Conservation (phyloP, 495 filamentous ascomycete species). For the Friedmanniomyces simplex region DNA sequence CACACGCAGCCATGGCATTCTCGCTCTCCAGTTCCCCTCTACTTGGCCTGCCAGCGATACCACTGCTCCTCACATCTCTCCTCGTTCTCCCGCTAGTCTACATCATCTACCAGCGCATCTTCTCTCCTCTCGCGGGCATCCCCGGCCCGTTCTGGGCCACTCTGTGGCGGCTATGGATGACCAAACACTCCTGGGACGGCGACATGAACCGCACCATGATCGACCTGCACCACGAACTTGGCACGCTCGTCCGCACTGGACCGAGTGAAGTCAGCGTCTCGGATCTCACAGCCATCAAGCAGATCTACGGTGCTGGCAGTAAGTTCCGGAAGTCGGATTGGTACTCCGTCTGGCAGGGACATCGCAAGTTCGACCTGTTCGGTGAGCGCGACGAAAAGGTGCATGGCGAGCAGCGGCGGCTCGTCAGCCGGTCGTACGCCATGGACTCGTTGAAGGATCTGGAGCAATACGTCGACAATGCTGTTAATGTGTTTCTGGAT, state of each 20-base stretch:
- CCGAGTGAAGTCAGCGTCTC: conserved; percentile 28
- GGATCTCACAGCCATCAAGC: conserved; percentile 27
- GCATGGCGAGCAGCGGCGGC: conserved; percentile 26
- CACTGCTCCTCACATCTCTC: not conserved
- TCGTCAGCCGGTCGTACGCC: conserved; percentile 26
- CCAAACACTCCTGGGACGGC: conserved; percentile 23
- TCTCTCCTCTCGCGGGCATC: conserved; percentile 20
- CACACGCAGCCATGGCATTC: not conserved
- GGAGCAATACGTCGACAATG: conserved; percentile 26
- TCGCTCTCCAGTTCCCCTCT: not conserved
- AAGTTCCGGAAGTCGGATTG: conserved; percentile 28
- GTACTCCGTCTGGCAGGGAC: conserved; percentile 31
- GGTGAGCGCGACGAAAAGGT: conserved; percentile 25
- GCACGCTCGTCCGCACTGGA: conserved; percentile 24
- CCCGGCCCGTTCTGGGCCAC: conserved; percentile 26
- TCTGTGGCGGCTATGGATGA: conserved; percentile 24
- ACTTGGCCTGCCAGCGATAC: not conserved
- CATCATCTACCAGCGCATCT: conserved; percentile 14
- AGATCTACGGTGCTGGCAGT: conserved; percentile 29
- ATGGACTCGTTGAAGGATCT: conserved; percentile 28
- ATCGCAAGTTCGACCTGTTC: conserved; percentile 31
- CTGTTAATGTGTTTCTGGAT: conserved; percentile 22
- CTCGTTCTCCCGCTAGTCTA: conserved; percentile 7
- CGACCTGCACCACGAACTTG: conserved; percentile 21
- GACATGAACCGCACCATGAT: conserved; percentile 22